Conservation (phyloP, 1,284 basidiomycete species). For the Boletus austroedulis region DNA sequence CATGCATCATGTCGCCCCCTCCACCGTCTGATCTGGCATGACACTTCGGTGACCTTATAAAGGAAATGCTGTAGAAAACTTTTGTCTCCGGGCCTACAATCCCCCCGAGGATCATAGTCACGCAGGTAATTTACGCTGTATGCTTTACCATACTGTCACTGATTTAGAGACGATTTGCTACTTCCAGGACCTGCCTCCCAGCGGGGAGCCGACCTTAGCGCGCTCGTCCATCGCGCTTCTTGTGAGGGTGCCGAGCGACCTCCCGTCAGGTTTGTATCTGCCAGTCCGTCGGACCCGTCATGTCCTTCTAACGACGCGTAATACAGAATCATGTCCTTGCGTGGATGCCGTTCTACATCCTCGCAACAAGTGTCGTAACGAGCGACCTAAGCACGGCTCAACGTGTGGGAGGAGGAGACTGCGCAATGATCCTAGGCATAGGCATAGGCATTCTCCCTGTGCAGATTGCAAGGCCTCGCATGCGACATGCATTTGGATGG, state of each 20-base stretch:
- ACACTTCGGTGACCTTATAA: slow-evolving; percentile 31
- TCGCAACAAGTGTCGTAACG: slow-evolving; percentile 68
- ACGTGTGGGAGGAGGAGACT: slow-evolving; percentile 53
- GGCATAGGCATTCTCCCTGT: slow-evolving; percentile 16
- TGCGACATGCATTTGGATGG: slow-evolving; percentile 15
- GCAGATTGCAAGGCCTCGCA: slow-evolving; percentile 9
- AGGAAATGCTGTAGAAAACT: slow-evolving; percentile 22
- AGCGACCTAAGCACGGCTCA: slow-evolving; percentile 64
- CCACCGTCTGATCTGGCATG: slow-evolving; percentile 26
- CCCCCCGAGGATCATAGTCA: slow-evolving; percentile 33
- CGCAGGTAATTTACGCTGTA: slow-evolving; percentile 33
- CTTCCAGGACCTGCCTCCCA: slow-evolving; percentile 46
- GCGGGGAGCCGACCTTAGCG: slow-evolving; percentile 64
- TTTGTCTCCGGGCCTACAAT: slow-evolving; percentile 33
- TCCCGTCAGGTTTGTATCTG: slow-evolving; percentile 47
- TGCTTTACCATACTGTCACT: slow-evolving; percentile 10
- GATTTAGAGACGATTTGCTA: slow-evolving; percentile 12
- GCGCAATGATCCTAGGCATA: slow-evolving; percentile 17
- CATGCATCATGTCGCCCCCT: slow-evolving; percentile 14
- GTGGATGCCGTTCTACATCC: slow-evolving; percentile 57
- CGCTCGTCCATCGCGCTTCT: slow-evolving; percentile 72
- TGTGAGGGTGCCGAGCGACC: slow-evolving; percentile 57
- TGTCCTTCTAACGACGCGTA: slow-evolving; percentile 11
- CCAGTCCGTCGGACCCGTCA: neutral
- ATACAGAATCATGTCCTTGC: slow-evolving; percentile 38